Percentiles rank a stretch among this genome's conserved stretches.
Conservation (phyloP, 768 basidiomycete species). For the Russula sp. region DNA sequence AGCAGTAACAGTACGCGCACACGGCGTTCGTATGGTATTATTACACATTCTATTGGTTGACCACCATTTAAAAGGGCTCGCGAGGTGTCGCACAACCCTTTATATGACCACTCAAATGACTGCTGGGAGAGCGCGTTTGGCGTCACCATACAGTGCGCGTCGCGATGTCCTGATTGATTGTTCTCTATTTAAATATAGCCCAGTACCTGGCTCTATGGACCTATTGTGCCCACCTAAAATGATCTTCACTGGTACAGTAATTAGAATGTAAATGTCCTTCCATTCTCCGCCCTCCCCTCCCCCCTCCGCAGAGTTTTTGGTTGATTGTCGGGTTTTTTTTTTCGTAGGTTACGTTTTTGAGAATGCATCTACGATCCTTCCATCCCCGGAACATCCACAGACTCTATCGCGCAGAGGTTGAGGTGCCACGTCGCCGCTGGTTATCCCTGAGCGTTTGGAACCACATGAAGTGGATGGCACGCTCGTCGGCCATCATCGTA, state of each 20-base stretch:
- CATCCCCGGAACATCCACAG: constrained; percentile 69
- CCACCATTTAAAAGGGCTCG: no score
- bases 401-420: constrained; percentile 62
- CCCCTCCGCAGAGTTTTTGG: background rate
- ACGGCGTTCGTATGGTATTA: no score
- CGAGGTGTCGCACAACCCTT: no score
- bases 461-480: constrained; percentile 45
- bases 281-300: background rate
- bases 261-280: background rate
- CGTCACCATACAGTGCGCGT: background rate
- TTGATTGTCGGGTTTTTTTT: background rate
- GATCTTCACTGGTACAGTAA: constrained; percentile 74
- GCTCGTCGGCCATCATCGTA: constrained; percentile 67
- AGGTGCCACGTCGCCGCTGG: constrained; percentile 75
- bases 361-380: constrained; percentile 58
- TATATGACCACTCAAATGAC: no score
- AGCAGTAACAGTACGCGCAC: no score
- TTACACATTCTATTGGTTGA: no score
- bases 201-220: constrained; percentile 71
- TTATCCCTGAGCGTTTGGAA: constrained; percentile 63
- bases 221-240: constrained; percentile 87
- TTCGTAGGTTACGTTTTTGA: constrained; percentile 75
- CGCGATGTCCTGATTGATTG: background rate
- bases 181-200: constrained; percentile 46
- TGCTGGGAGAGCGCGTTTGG: constrained; percentile 29